Evolutionary conservation across 805 yeast species (phyloP).

Genomic region (Suhomyces sp.): DNA sequence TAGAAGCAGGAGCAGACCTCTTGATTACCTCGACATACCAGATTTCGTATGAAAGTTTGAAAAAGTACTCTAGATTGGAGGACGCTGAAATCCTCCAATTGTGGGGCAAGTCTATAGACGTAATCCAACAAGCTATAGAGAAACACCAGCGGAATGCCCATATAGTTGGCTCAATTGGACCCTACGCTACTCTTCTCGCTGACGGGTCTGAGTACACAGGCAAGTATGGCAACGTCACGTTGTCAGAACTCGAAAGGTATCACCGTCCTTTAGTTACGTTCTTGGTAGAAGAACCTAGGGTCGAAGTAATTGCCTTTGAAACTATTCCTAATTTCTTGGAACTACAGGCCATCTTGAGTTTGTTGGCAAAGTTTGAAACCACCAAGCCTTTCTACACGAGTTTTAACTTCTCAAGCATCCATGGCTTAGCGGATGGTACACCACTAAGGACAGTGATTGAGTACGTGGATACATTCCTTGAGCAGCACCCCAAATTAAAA

Average conservation of each 20-base stretch:
- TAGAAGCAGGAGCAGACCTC: conserved; percentile 54
- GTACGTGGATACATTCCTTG: conserved; percentile 15
- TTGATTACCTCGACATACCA: conserved; percentile 63
- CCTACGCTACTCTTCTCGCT: conserved; percentile 70
- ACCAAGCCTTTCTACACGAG: conserved; percentile 39
- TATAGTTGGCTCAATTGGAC: conserved; percentile 70
- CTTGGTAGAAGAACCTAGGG: conserved; percentile 36
- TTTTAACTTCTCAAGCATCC: conserved; percentile 26
- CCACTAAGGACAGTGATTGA: conserved; percentile 20
- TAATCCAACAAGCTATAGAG: conserved; percentile 20
- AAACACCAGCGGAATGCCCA: conserved; percentile 9
- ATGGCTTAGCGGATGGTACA: conserved; percentile 33
- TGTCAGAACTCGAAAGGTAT: conserved; percentile 45
- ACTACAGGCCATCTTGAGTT: conserved; percentile 46
- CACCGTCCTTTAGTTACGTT: conserved; percentile 46
- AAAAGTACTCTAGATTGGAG: conserved; percentile 17
- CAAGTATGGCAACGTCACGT: conserved; percentile 42
- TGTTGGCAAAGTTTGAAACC: conserved; percentile 32
- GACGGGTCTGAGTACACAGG: conserved; percentile 77
- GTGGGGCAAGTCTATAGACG: conserved; percentile 26
- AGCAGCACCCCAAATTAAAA: conserved; percentile 10
- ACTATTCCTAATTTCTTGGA: conserved; percentile 69
- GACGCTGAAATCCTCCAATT: conserved; percentile 15
- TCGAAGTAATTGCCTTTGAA: conserved; percentile 65
- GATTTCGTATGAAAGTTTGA: conserved; percentile 45